Base-by-base conservation (phyloP, 2,329 filamentous ascomycete genomes). In the Colletotrichum viniferum region DNA sequence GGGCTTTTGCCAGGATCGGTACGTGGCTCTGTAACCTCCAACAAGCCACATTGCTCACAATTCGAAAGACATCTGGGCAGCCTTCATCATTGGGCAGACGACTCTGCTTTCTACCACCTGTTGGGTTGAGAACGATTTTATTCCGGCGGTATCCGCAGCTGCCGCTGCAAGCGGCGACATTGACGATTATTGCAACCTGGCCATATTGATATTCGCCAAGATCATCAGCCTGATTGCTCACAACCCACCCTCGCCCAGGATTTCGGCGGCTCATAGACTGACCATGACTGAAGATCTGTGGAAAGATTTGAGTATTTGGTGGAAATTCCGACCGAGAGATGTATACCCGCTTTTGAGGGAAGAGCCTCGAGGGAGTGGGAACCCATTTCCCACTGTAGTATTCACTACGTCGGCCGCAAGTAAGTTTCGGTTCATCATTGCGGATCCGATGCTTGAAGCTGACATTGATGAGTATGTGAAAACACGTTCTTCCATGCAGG, bases 401-500 rank as follows among this genome's bases (percentile, higher is more conserved):
- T 69, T 43, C 18, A 62, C 55, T 10, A 21, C 26, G 12, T 69
- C 56, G 10, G 58, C 67, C 10, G 38, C 67, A 21, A 62, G 67
- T 69, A 52, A 13, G 67, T 48, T 18, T 9, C 26, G 8, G 12
- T 7, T 21, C 21, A 13, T 13, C 28, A 62, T 14, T 14, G 24
- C 9, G n/a, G 30, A 56, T 16, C 14, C 18, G 6, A n/a, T 43
- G 8, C 8, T 18, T 32, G 28, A 61, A 26, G 14, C 24, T 61
- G 58, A 61, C 18, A 7, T 7, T 38, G 30, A 18, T 14, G n/a
- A 77, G 76, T 75, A 55, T 77, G 76, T 30, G 76, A 72, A 3
- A 77, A 77, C 24, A 75, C 69, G 2, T 77, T 75, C 28, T 77
- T 75, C 30, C 72, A 77, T 24, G 60, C 76, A 7, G 72, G 72